Conservation (phyloP, 805 yeast genomes). For the Candida chauliodis region DNA sequence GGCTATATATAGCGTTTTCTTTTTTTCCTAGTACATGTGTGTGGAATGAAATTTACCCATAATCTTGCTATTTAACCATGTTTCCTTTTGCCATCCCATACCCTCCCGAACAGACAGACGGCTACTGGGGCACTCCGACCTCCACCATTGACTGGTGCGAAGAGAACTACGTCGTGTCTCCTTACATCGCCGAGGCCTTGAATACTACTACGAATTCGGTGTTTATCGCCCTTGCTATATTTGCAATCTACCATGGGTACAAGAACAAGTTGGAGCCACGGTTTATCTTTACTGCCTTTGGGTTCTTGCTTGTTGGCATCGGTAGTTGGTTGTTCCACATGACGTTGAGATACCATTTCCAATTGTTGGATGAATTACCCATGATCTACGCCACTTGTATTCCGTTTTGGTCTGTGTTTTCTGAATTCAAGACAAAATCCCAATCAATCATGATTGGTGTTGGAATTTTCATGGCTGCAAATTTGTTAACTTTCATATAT, state of each 20-base stretch:
- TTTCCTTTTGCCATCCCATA: conserved; percentile 52
- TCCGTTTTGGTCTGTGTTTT: conserved; percentile 82
- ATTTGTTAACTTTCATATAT: conserved; percentile 65
- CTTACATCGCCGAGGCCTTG: conserved; percentile 84
- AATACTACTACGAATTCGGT: conserved; percentile 76
- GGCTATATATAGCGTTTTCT: no score
- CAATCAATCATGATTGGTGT: conserved; percentile 45
- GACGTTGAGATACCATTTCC: conserved; percentile 88
- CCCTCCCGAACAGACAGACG: conserved; percentile 52
- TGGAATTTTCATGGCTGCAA: conserved; percentile 51
- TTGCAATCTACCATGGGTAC: conserved; percentile 58
- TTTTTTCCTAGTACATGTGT: neutral
- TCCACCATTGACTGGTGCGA: conserved; percentile 99
- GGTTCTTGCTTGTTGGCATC: conserved; percentile 85
- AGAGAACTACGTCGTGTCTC: conserved; percentile 86
- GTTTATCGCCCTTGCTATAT: conserved; percentile 53
- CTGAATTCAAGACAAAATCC: conserved; percentile 46
- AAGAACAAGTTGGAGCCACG: conserved; percentile 63
- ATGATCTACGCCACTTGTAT: conserved; percentile 98
- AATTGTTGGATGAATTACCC: conserved; percentile 90
- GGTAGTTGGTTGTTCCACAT: conserved; percentile 96
- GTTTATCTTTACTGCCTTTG: conserved; percentile 67
- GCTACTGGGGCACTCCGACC: conserved; percentile 81
- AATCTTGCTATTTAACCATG: no score
- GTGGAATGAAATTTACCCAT: no score